These are phyloP conservation scores for Pseudogymnoascus sp. DNA, from an alignment of 2,329 filamentous ascomycete genomes.

Conservation along the genomic window DNA sequence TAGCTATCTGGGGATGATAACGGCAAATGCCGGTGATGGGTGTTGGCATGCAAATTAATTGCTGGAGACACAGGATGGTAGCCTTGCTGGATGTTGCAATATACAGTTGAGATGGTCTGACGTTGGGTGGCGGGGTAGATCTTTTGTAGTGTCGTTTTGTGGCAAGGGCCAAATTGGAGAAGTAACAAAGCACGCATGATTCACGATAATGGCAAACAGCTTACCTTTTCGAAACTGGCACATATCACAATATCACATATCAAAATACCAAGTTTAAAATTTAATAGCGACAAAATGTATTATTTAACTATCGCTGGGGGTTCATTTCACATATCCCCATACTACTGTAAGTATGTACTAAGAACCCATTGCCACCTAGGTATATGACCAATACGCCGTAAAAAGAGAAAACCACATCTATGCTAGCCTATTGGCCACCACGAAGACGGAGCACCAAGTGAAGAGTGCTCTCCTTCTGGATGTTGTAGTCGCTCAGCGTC, in stretches of 20 bases:
- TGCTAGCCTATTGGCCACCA: conserved; percentile 39
- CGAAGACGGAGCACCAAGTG: conserved; percentile 64
- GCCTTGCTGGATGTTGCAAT: background rate
- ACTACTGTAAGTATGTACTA: conserved; percentile 2
- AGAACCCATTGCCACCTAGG: conserved; percentile 2
- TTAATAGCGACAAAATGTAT: background rate
- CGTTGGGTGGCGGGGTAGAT: conserved; percentile 2
- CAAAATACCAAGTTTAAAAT: background rate
- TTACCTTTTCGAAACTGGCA: background rate
- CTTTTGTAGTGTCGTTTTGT: background rate
- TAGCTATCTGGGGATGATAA: conserved; percentile 10
- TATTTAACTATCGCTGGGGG: background rate
- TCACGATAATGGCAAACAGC: background rate
- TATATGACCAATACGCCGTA: conserved; percentile 6
- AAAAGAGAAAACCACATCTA: background rate
- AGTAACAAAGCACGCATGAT: background rate
- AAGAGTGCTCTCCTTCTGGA: conserved; percentile 69
- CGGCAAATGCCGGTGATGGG: background rate
- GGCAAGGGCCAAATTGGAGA: background rate
- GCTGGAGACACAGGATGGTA: background rate
- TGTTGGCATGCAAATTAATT: background rate
- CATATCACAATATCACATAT: background rate
- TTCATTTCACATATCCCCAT: background rate
- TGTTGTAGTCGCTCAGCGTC: conserved; percentile 76
- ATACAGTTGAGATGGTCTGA: conserved; percentile 1